phyloP scores from a whole-genome alignment of 2,329 filamentous ascomycete species.

The Penicillium sclerotigenum region DNA sequence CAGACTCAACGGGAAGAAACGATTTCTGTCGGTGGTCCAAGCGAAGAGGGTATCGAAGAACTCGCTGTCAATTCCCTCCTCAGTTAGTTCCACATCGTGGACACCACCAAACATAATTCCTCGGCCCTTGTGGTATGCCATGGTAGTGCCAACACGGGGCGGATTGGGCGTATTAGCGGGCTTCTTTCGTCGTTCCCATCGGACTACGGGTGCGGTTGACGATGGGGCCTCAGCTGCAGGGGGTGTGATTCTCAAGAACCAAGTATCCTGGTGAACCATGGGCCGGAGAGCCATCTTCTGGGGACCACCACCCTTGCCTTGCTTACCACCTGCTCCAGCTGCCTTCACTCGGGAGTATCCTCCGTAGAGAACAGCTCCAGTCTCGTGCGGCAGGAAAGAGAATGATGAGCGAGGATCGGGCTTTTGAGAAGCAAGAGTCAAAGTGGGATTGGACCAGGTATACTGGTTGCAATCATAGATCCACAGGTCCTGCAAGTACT shows the following conservation, averaged over 20 bases:
- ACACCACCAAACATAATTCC: constrained; percentile 94
- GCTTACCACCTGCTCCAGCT: constrained; percentile 56
- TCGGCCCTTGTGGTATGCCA: constrained; percentile 89
- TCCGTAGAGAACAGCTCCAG: constrained; percentile 84
- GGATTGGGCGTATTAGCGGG: constrained; percentile 86
- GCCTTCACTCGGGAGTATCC: constrained; percentile 91
- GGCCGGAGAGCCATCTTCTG: constrained; percentile 73
- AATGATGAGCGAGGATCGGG: constrained; percentile 91
- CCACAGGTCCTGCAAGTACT: constrained; percentile 92
- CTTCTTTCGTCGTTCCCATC: constrained; percentile 92
- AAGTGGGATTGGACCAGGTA: constrained; percentile 72
- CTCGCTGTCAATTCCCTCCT: constrained; percentile 94
- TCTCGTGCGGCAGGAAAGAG: constrained; percentile 84
- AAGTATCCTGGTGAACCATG: constrained; percentile 90
- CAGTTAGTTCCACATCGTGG: constrained; percentile 84
- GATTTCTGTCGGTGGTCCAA: constrained; percentile 93
- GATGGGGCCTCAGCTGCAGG: constrained; percentile 65
- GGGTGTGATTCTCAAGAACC: constrained; percentile 78
- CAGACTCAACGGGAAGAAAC: constrained; percentile 81
- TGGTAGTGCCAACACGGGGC: constrained; percentile 80
- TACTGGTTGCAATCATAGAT: constrained; percentile 89
- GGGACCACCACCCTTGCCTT: constrained; percentile 58
- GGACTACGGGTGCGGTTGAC: constrained; percentile 66
- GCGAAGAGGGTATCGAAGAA: constrained; percentile 92
- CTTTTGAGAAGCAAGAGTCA: constrained; percentile 77